phyloP scores from a whole-genome alignment of 345 rosid genomes.

The Nephelium lappaceum region DNA sequence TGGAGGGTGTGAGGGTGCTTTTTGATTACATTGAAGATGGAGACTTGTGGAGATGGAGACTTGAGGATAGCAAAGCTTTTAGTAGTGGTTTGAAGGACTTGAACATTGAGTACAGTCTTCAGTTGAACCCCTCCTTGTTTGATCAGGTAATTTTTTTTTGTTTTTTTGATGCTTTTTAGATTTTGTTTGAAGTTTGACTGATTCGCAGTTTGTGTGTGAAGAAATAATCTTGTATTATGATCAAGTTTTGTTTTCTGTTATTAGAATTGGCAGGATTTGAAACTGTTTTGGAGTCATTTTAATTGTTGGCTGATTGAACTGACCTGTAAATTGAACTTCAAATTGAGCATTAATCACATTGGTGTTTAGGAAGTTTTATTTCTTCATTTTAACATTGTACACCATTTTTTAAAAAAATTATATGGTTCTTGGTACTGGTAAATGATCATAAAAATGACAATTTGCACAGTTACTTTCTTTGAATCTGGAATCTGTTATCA shows the following conservation, averaged over 20 bases:
- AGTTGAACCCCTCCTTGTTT: slow-evolving; percentile 56
- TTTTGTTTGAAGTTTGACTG: background rate
- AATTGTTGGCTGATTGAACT: background rate
- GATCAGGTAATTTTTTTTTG: slow-evolving; percentile 40
- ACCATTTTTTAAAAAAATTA: background rate
- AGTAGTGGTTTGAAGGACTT: slow-evolving; percentile 68
- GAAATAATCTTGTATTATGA: background rate
- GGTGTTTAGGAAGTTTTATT: background rate
- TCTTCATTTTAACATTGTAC: background rate
- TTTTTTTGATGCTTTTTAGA: background rate
- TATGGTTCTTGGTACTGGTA: background rate
- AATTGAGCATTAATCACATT: background rate
- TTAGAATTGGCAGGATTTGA: background rate
- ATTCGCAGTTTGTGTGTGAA: background rate
- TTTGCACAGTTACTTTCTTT: slow-evolving; percentile 56
- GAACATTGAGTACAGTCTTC: slow-evolving; percentile 48
- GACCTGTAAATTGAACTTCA: background rate
- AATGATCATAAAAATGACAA: background rate
- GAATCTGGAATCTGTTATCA: slow-evolving; percentile 52
- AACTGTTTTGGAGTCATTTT: background rate
- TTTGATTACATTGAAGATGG: slow-evolving; percentile 77
- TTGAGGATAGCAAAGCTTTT: slow-evolving; percentile 69
- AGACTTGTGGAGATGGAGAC: slow-evolving; percentile 78
- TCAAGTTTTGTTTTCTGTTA: background rate
- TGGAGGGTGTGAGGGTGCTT: slow-evolving; percentile 46